A percentile compares a stretch with the other conserved stretches of the same genome.
Conservation (phyloP, 2,329 filamentous ascomycete genomes). For the Sporothrix euskadiensis region DNA sequence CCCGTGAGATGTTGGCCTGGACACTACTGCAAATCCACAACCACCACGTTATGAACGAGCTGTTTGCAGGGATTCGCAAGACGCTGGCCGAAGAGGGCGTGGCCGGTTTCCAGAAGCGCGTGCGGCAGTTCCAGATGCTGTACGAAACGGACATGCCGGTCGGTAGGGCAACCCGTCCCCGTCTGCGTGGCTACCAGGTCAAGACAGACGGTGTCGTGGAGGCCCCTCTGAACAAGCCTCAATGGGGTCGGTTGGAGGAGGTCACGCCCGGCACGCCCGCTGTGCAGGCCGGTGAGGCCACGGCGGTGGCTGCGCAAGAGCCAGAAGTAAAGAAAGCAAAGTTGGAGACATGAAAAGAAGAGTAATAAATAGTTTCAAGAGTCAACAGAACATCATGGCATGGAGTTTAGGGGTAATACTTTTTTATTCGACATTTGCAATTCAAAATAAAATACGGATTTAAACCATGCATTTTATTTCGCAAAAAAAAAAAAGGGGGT, state of each 20-base stretch:
- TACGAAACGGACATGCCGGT: constrained; percentile 74
- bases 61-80: constrained; percentile 70
- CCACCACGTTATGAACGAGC: constrained; percentile 67
- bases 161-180: constrained; percentile 74
- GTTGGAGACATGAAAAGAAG: neutral
- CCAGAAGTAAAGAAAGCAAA: neutral
- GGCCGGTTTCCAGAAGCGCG: constrained; percentile 59
- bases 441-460: neutral
- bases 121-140: constrained; percentile 45
- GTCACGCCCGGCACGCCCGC: constrained; percentile 35
- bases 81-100: constrained; percentile 59
- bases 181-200: constrained; percentile 79
- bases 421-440: neutral
- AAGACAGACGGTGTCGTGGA: constrained; percentile 67
- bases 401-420: neutral
- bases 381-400: neutral
- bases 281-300: neutral
- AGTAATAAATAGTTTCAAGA: neutral
- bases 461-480: neutral
- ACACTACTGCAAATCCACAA: constrained; percentile 91
- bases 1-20: constrained; percentile 98
- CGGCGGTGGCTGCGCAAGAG: neutral
- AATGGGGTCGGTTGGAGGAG: constrained; percentile 55
- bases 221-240: constrained; percentile 60
- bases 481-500: neutral